phyloP scores from a whole-genome alignment of 2,329 filamentous ascomycete species.

The Dactylellina haptotyla region DNA sequence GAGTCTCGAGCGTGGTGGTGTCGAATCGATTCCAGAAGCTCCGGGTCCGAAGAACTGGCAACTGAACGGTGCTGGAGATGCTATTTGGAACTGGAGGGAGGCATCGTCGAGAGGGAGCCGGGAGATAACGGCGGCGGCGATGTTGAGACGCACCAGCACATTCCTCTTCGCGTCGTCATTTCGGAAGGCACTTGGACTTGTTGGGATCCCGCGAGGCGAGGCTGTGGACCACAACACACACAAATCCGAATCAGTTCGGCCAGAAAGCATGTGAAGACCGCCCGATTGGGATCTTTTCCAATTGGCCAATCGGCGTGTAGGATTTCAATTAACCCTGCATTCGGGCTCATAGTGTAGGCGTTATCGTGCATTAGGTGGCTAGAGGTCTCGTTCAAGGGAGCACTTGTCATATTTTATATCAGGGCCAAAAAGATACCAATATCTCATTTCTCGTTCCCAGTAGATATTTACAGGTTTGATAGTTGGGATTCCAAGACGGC shows the following conservation, averaged over 20 bases:
- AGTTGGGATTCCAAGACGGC: neutral
- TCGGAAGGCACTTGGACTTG: conserved; percentile 8
- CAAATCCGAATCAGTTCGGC: neutral
- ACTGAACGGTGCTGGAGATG: neutral
- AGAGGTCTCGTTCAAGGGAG: neutral
- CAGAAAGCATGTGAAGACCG: conserved; percentile 28
- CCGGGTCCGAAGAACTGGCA: neutral
- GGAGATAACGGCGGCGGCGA: neutral
- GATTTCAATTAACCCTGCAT: no score
- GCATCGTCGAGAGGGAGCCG: neutral
- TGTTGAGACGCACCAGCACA: conserved; percentile 15
- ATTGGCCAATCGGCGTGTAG: conserved; percentile 37
- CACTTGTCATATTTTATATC: neutral
- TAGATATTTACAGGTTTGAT: conserved; percentile 33
- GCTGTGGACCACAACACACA: neutral
- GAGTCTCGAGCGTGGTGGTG: neutral
- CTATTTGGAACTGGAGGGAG: neutral
- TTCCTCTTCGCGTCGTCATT: conserved; percentile 37
- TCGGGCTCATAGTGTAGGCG: no score
- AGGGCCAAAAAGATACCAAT: conserved; percentile 6
- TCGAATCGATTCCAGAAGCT: neutral
- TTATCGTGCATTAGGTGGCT: no score
- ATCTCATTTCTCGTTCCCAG: conserved; percentile 40
- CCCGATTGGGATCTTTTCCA: neutral
- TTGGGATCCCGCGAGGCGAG: conserved; percentile 9